phyloP scores from a whole-genome alignment of 2,329 filamentous ascomycete species.

The Nigrospora osmanthi region DNA sequence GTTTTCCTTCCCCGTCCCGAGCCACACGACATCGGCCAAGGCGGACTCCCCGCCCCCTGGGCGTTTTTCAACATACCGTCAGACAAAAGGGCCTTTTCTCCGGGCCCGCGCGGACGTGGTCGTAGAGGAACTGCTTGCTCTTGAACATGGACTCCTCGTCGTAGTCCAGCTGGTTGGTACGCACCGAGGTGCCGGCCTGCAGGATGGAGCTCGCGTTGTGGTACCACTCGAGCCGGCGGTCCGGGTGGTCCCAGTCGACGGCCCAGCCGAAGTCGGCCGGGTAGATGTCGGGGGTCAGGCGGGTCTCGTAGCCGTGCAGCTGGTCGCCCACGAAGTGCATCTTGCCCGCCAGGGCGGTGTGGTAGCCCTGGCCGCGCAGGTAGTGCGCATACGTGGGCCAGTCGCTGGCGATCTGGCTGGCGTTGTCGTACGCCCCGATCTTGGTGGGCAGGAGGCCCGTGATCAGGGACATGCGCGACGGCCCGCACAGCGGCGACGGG shows the following conservation, averaged over 20 bases:
- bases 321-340: conserved; percentile 98
- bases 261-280: conserved; percentile 91
- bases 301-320: conserved; percentile 86
- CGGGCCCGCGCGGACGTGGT: conserved; percentile 75
- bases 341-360: conserved; percentile 86
- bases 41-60: too few relatives aligned
- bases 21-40: too few relatives aligned
- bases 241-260: conserved; percentile 90
- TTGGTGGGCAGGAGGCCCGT: conserved; percentile 85
- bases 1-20: too few relatives aligned
- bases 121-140: conserved; percentile 82
- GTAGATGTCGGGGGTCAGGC: conserved; percentile 92
- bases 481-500: conserved; percentile 85
- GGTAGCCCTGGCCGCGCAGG: conserved; percentile 74
- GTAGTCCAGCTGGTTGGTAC: conserved; percentile 92
- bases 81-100: conserved; percentile 72
- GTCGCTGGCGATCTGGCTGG: conserved; percentile 73
- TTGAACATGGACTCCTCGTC: conserved; percentile 95
- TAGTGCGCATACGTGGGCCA: conserved; percentile 91
- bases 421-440: conserved; percentile 90
- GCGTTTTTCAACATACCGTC: conserved; percentile 47
- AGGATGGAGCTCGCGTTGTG: conserved; percentile 92
- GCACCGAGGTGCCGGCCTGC: conserved; percentile 79
- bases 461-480: conserved; percentile 91
- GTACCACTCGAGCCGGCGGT: conserved; percentile 84